Percentiles rank a stretch among this genome's conserved stretches.
These are phyloP conservation scores for Xylariaceae sp. DNA, from an alignment of 2,329 filamentous ascomycete genomes.

Conservation along the genomic window DNA sequence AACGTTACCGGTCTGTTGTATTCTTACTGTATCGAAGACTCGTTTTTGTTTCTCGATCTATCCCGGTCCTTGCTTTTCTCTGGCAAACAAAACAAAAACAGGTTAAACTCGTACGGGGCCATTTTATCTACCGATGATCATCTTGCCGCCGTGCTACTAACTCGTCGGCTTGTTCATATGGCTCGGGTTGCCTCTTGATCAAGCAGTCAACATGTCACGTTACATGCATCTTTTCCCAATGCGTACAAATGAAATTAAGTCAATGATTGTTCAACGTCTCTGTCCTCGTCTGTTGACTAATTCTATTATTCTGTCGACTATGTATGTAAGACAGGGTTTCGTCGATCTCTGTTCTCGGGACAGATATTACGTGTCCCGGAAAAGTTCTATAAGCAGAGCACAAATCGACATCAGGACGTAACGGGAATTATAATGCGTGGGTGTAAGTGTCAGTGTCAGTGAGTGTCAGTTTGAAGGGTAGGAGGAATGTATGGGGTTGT, in stretches of 20 bases:
- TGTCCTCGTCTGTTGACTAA: not conserved
- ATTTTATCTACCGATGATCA: not conserved
- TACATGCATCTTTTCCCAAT: not conserved
- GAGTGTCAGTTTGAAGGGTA: not conserved
- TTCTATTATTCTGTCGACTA: too few species aligned
- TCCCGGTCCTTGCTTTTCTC: not conserved
- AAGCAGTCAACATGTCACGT: not conserved
- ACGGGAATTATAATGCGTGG: not conserved
- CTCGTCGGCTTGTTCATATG: too few species aligned
- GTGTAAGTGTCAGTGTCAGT: not conserved
- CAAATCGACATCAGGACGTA: not conserved
- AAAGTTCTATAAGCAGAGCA: not conserved
- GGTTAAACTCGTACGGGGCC: too few species aligned
- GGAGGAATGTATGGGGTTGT: not conserved
- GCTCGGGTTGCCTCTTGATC: too few species aligned
- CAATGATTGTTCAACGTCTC: not conserved
- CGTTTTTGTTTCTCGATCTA: not conserved
- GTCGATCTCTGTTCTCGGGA: not conserved
- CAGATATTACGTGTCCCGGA: not conserved
- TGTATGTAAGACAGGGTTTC: not conserved
- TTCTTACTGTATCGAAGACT: not conserved
- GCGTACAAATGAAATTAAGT: not conserved
- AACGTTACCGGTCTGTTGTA: not conserved
- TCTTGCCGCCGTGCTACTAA: not conserved
- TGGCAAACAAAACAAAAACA: not conserved